phyloP scores from a whole-genome alignment of 305 asterid genomes.

The Ilex paraguariensis region DNA sequence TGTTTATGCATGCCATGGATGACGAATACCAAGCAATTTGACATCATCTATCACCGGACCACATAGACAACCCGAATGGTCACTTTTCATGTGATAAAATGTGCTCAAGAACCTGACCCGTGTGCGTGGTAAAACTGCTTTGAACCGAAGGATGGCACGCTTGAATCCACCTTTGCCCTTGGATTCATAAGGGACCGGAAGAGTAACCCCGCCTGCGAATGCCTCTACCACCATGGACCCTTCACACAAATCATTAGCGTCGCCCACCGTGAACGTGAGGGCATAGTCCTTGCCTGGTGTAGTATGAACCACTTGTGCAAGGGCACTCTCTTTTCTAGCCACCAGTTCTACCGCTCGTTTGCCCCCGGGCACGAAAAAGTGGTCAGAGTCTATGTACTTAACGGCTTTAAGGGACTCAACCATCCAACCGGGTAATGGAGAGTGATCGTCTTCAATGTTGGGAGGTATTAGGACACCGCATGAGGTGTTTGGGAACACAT shows the following conservation, averaged over 20 bases:
- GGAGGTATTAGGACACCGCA: constrained; percentile 81
- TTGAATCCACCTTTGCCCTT: constrained; percentile 60
- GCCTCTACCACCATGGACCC: constrained; percentile 84
- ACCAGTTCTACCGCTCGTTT: constrained; percentile 62
- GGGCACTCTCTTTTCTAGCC: constrained; percentile 71
- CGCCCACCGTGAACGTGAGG: constrained; percentile 59
- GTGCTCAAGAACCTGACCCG: constrained; percentile 68
- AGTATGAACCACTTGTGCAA: constrained; percentile 53
- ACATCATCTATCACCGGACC: constrained; percentile 87
- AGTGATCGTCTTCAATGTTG: constrained; percentile 74
- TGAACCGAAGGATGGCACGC: constrained; percentile 44
- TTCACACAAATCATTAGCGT: constrained; percentile 57
- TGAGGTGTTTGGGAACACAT: constrained; percentile 54
- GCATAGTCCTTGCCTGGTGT: constrained; percentile 33
- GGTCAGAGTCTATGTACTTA: constrained; percentile 67
- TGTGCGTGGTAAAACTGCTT: constrained; percentile 36
- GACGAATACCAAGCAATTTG: constrained; percentile 45
- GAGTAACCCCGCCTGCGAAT: constrained; percentile 35
- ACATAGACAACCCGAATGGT: constrained; percentile 67
- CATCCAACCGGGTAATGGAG: constrained; percentile 79
- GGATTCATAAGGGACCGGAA: constrained; percentile 52
- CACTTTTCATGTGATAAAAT: constrained; percentile 67
- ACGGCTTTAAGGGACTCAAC: constrained; percentile 80
- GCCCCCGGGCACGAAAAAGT: constrained; percentile 61
- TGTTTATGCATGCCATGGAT: background rate